A percentile compares a stretch with the other conserved stretches of the same genome.
phyloP scores from a whole-genome alignment of 495 filamentous ascomycete genomes.

The Hypoxylon lenormandii region DNA sequence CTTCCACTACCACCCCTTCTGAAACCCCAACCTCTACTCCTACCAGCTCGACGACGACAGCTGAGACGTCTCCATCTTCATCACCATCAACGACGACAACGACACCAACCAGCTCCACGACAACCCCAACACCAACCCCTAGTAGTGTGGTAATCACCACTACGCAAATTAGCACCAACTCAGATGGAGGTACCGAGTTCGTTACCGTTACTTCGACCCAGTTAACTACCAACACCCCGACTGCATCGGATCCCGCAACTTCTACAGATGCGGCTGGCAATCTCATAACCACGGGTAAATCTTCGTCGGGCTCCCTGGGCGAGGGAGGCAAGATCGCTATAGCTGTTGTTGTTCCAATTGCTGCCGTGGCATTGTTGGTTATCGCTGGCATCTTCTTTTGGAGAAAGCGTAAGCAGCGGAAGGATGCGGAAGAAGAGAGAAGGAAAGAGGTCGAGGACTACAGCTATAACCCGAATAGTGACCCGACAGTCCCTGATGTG shows the following conservation, averaged over 20 bases:
- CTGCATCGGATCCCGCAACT: conserved; percentile 33
- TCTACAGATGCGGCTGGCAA: conserved; percentile 45
- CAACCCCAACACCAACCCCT: conserved; percentile 35
- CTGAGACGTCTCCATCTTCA: conserved; percentile 6
- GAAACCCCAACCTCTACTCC: conserved; percentile 45
- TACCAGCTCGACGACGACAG: conserved; percentile 39
- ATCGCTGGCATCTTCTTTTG: conserved; percentile 82
- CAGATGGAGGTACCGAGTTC: conserved; percentile 39
- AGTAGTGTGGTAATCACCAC: conserved; percentile 42
- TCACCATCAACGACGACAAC: conserved; percentile 51
- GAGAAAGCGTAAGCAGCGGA: conserved; percentile 85
- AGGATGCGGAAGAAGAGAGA: conserved; percentile 84
- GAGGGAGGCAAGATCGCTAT: conserved; percentile 82
- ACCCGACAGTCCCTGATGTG: conserved; percentile 82
- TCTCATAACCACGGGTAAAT: conserved; percentile 52
- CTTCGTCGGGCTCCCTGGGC: conserved; percentile 60
- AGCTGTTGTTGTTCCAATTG: conserved; percentile 93
- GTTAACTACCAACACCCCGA: conserved; percentile 20
- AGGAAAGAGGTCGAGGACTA: conserved; percentile 97
- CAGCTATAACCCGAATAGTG: conserved; percentile 93
- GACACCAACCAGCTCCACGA: conserved; percentile 36
- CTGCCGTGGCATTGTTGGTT: conserved; percentile 84
- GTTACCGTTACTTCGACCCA: conserved; percentile 47
- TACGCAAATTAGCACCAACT: conserved; percentile 39
- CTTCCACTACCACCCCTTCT: conserved; percentile 38